Conservation (phyloP, 805 yeast species). For the Wickerhamomyces subpelliculosus region DNA sequence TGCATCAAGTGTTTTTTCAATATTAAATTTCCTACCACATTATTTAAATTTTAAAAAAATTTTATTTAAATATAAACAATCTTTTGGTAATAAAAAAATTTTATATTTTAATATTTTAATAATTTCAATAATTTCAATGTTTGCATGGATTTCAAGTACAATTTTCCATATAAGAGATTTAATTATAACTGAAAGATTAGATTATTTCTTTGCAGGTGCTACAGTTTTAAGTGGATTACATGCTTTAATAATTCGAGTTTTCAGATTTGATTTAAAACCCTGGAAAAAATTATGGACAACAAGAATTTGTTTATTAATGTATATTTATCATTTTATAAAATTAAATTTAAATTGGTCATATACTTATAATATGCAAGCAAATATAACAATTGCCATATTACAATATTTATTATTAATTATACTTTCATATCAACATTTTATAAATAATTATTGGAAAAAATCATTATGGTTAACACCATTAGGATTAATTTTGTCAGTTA, state of each 20-base stretch:
- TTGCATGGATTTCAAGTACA: constrained; percentile 84
- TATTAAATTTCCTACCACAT: constrained; percentile 64
- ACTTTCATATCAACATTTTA: constrained; percentile 26
- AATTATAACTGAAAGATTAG: constrained; percentile 72
- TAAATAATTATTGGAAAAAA: constrained; percentile 5
- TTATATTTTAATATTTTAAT: constrained; percentile 31
- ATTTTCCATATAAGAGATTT: constrained; percentile 87
- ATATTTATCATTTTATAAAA: constrained; percentile 57
- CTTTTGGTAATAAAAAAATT: constrained; percentile 7
- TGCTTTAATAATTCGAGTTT: constrained; percentile 53
- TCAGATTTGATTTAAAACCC: constrained; percentile 42
- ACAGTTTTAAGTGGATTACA: constrained; percentile 79
- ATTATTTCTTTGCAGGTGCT: constrained; percentile 89
- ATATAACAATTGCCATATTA: constrained; percentile 66
- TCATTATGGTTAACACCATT: constrained; percentile 39
- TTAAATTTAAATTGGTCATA: constrained; percentile 76
- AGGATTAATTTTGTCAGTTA: constrained; percentile 42
- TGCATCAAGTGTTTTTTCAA: constrained; percentile 72
- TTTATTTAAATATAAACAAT: constrained; percentile 2
- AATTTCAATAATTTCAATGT: constrained; percentile 59
- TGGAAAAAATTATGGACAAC: constrained; percentile 33
- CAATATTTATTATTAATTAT: constrained; percentile 48
- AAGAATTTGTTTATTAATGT: constrained; percentile 39
- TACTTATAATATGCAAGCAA: constrained; percentile 90
- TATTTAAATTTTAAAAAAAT: constrained; percentile 36